phyloP scores from a whole-genome alignment of 805 yeast genomes.

The Pichia pseudocactophila region DNA sequence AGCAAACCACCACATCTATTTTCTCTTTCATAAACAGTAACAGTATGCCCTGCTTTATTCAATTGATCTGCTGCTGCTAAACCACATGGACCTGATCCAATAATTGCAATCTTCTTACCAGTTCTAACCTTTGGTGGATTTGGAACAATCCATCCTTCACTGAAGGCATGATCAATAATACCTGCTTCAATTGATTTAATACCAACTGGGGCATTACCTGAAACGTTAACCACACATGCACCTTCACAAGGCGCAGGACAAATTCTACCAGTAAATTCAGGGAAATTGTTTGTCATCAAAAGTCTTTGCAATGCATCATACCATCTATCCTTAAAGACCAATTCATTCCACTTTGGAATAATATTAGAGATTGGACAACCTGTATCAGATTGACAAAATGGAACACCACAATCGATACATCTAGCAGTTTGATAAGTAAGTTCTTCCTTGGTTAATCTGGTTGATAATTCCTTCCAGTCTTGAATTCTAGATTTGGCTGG shows the following conservation, averaged over 20 bases:
- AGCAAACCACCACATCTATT: conserved; percentile 95
- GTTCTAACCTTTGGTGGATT: conserved; percentile 71
- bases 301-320: conserved; percentile 84
- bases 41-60: conserved; percentile 90
- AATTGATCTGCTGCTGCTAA: conserved; percentile 95
- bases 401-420: conserved; percentile 99
- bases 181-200: conserved; percentile 94
- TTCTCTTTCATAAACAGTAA: conserved; percentile 86
- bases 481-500: conserved; percentile 62
- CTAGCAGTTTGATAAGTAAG: conserved; percentile 89
- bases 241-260: conserved; percentile 99
- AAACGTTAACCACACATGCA: conserved; percentile 77
- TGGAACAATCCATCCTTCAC: conserved; percentile 93
- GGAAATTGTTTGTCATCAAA: conserved; percentile 95
- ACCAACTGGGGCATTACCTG: conserved; percentile 92
- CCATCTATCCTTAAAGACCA: conserved; percentile 94
- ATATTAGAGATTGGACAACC: conserved; percentile 97
- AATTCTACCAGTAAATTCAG: conserved; percentile 95
- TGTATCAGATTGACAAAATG: conserved; percentile 95
- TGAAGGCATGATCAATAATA: conserved; percentile 92
- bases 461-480: conserved; percentile 89
- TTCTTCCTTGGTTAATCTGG: conserved; percentile 76
- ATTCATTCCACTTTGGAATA: conserved; percentile 96
- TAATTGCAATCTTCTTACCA: conserved; percentile 73
- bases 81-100: conserved; percentile 98